Conservation (phyloP, 129 eudicot genomes). For the Silybum marianum region DNA sequence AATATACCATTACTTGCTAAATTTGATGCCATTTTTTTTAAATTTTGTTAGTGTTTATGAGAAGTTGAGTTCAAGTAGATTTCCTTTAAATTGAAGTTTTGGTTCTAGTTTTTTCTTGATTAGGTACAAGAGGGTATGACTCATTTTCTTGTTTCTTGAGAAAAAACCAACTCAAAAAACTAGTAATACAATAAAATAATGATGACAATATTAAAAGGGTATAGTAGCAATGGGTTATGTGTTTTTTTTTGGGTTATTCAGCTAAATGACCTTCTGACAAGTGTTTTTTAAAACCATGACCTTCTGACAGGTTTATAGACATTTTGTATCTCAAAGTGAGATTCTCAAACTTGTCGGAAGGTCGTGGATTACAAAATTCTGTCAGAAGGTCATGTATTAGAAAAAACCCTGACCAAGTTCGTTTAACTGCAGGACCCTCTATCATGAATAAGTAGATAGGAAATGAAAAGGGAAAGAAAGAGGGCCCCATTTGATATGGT, state of each 20-base stretch:
- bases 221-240: conserved; percentile 10
- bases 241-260: neutral
- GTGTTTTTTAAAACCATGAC: too few species aligned
- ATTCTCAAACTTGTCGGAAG: neutral
- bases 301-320: neutral
- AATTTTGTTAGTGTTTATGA: neutral
- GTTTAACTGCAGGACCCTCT: neutral
- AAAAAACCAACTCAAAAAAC: neutral
- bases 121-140: conserved; percentile 12
- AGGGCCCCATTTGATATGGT: conserved; percentile 55
- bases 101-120: neutral
- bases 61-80: conserved; percentile 6
- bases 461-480: conserved; percentile 21
- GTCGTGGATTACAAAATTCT: neutral
- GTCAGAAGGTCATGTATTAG: neutral
- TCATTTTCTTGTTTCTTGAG: conserved; percentile 6
- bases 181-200: conserved; percentile 7
- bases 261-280: too few species aligned
- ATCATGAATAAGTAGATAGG: conserved; percentile 19
- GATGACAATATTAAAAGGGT: neutral
- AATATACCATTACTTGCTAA: neutral
- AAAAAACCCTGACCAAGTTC: neutral
- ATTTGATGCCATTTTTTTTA: neutral
- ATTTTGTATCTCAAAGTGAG: neutral
- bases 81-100: conserved; percentile 7